These are phyloP conservation scores for Colletotrichum cereale DNA, from an alignment of 2,329 filamentous ascomycete genomes.

Conservation along the genomic window DNA sequence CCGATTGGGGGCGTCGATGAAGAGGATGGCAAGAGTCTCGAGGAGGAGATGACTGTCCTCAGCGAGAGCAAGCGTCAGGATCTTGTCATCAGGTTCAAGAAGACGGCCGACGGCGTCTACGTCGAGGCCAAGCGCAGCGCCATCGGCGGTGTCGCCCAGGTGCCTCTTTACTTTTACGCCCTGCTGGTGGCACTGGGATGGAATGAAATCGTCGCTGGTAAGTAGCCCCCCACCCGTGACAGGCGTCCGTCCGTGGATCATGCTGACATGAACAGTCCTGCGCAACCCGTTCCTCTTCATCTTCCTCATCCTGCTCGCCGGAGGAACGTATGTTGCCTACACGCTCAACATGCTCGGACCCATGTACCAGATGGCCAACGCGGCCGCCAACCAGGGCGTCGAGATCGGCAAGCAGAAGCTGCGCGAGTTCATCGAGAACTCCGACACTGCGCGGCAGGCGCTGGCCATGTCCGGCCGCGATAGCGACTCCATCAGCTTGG, in stretches of 20 bases:
- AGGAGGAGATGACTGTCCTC: constrained; percentile 97
- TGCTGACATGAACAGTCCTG: constrained; percentile 71
- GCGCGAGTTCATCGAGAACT: constrained; percentile 88
- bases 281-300: constrained; percentile 95
- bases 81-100: constrained; percentile 95
- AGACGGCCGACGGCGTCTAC: constrained; percentile 96
- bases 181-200: constrained; percentile 92
- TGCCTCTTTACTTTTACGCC: constrained; percentile 95
- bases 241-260: background rate
- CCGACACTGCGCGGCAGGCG: constrained; percentile 86
- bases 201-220: constrained; percentile 97
- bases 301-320: constrained; percentile 81
- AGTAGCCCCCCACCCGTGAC: constrained; percentile 52
- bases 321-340: constrained; percentile 89
- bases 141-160: constrained; percentile 93
- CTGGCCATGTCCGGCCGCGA: constrained; percentile 76
- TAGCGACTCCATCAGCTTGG: constrained; percentile 67
- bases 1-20: constrained; percentile 96
- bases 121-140: constrained; percentile 98
- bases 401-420: constrained; percentile 94
- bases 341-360: constrained; percentile 95
- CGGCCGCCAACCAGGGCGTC: constrained; percentile 85
- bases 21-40: constrained; percentile 91
- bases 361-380: constrained; percentile 94
- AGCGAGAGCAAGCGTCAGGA: constrained; percentile 92